Percentiles rank a stretch among this genome's conserved stretches.
Conservation (phyloP, 2,329 filamentous ascomycete species). For the Triangularia setosa region DNA sequence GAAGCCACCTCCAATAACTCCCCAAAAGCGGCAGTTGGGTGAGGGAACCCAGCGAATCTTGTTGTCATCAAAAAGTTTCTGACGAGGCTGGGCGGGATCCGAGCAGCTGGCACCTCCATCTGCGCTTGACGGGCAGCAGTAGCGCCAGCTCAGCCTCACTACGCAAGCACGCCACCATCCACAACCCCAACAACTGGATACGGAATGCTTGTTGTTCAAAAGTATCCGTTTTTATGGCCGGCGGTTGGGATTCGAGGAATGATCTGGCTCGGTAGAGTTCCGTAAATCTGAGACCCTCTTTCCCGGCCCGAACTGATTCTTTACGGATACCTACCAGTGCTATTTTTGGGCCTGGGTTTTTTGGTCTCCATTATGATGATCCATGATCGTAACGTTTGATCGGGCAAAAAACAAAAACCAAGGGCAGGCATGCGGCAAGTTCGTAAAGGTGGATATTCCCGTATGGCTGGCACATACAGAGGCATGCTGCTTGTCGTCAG, state of each 20-base stretch:
- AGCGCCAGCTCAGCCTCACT: constrained; percentile 9
- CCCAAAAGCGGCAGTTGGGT: too few relatives aligned
- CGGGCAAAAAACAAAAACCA: not conserved
- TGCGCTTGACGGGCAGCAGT: constrained; percentile 5
- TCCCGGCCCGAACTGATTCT: not conserved
- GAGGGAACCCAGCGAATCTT: not conserved
- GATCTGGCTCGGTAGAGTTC: not conserved
- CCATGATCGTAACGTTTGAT: not conserved
- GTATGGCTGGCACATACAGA: not conserved
- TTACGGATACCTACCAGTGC: not conserved
- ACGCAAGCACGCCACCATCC: not conserved
- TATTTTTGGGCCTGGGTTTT: not conserved
- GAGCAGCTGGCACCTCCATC: not conserved
- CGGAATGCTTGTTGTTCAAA: not conserved
- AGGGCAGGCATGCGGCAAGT: not conserved
- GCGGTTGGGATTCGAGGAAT: not conserved
- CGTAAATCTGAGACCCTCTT: not conserved
- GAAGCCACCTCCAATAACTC: not conserved
- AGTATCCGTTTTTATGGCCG: not conserved
- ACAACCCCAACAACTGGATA: not conserved
- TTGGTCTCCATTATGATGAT: not conserved
- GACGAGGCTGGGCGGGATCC: not conserved
- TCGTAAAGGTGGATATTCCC: not conserved
- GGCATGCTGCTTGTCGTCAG: not conserved
- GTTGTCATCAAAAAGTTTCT: not conserved